Evolutionary conservation across 2,329 filamentous ascomycete species (phyloP).

Genomic region (Trichoderma afroharzianum): DNA sequence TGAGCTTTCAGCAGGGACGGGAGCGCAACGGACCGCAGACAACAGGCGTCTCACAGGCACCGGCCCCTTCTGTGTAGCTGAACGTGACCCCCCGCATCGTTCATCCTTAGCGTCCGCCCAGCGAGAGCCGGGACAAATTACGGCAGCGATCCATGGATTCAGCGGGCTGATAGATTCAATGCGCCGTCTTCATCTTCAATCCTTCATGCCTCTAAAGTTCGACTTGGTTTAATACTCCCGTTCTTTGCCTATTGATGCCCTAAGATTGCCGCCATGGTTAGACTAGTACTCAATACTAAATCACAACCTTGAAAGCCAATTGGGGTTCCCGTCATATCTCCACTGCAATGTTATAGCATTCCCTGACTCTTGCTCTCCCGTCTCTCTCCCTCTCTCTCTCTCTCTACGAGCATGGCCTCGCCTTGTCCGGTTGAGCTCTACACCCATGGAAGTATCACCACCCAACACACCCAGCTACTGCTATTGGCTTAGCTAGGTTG

Average conservation of each 20-base stretch:
- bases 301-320: background rate
- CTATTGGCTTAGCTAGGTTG: background rate
- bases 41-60: background rate
- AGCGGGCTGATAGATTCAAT: background rate
- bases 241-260: background rate
- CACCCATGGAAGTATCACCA: background rate
- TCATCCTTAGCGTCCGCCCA: background rate
- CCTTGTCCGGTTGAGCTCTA: background rate
- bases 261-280: background rate
- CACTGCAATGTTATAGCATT: background rate
- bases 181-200: background rate
- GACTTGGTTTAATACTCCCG: background rate
- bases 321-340: background rate
- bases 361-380: background rate
- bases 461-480: background rate
- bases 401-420: background rate
- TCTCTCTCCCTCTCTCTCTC: background rate
- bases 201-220: background rate
- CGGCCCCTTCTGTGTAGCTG: background rate
- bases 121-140: background rate
- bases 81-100: constrained; percentile 2
- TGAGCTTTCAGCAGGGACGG: background rate
- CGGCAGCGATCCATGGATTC: background rate
- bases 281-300: background rate
- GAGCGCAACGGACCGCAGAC: constrained; percentile 2